Evolutionary conservation across 2,329 filamentous ascomycete species (phyloP).

Genomic region (Hysterium pulicare): DNA sequence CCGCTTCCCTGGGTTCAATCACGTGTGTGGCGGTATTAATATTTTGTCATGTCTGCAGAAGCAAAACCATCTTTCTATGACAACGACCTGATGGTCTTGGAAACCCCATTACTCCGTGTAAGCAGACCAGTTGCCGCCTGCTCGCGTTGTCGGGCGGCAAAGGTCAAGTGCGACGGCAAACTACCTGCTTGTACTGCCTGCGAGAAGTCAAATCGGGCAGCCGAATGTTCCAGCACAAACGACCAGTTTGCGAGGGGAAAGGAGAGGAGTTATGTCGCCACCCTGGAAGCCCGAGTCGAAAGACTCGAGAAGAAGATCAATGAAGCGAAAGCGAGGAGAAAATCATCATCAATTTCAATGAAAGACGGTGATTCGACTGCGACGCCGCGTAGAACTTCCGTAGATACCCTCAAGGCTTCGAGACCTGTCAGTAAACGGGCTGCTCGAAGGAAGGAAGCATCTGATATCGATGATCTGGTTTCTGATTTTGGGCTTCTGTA

Average conservation of each 20-base stretch:
- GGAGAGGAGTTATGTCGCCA: constrained; percentile 93
- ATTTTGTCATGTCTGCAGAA: constrained; percentile 13
- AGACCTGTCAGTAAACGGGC: constrained; percentile 37
- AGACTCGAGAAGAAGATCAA: constrained; percentile 75
- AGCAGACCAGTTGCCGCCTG: constrained; percentile 77
- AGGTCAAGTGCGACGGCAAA: constrained; percentile 98
- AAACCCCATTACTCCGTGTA: constrained; percentile 64
- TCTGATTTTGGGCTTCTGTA: constrained; percentile 91
- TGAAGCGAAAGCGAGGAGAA: constrained; percentile 62
- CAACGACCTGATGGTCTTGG: constrained; percentile 42
- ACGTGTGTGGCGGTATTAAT: neutral
- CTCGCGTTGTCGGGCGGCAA: constrained; percentile 80
- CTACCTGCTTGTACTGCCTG: constrained; percentile 92
- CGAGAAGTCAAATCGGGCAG: constrained; percentile 81
- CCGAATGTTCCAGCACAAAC: constrained; percentile 88
- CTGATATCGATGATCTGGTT: constrained; percentile 85
- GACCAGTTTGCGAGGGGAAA: constrained; percentile 95
- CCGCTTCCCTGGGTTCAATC: too few relatives aligned
- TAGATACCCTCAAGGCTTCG: constrained; percentile 30
- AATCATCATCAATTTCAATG: constrained; percentile 69
- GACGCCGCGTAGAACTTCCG: constrained; percentile 49
- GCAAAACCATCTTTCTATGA: constrained; percentile 6
- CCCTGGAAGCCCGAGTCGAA: constrained; percentile 86
- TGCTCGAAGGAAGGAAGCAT: constrained; percentile 63
- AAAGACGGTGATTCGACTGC: constrained; percentile 55